A percentile compares a stretch with the other conserved stretches of the same genome.
Evolutionary conservation across 2,329 filamentous ascomycete genomes (phyloP).

Genomic region (Xylariales sp.): DNA sequence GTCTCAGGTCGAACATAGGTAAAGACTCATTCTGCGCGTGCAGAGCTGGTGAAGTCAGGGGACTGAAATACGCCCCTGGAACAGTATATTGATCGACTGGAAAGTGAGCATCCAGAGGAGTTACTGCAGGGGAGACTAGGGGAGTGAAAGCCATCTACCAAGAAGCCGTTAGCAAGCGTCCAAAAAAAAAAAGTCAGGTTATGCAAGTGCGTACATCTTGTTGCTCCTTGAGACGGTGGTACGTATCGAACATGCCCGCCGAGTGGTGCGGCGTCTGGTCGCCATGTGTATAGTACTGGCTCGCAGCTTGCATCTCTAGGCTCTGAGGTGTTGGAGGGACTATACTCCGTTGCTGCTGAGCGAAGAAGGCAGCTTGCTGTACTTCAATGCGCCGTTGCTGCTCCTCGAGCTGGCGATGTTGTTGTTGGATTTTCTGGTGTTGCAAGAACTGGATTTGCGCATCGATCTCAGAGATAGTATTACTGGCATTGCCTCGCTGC

Average conservation of each 20-base stretch:
- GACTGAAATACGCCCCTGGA: conserved; percentile 74
- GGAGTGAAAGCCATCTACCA: conserved; percentile 70
- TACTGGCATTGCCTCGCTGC: conserved; percentile 38
- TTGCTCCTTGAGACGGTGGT: conserved; percentile 64
- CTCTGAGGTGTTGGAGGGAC: conserved; percentile 79
- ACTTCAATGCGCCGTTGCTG: conserved; percentile 42
- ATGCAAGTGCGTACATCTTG: conserved; percentile 49
- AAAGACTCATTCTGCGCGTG: conserved; percentile 61
- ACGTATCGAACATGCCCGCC: conserved; percentile 61
- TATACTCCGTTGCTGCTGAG: conserved; percentile 47
- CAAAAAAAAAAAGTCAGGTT: background rate
- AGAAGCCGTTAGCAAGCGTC: conserved; percentile 7
- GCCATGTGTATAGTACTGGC: conserved; percentile 56
- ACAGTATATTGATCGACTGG: conserved; percentile 57
- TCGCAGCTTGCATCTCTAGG: conserved; percentile 65
- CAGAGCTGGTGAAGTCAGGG: conserved; percentile 74
- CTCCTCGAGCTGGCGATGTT: conserved; percentile 54
- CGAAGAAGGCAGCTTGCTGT: conserved; percentile 46
- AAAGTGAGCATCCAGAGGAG: conserved; percentile 70
- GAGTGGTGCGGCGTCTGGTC: conserved; percentile 46
- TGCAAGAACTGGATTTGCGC: conserved; percentile 63
- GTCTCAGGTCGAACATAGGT: conserved; percentile 39
- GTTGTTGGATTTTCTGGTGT: conserved; percentile 58
- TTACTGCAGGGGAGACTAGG: conserved; percentile 78
- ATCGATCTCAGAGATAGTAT: conserved; percentile 56